Evolutionary conservation across 805 yeast genomes (phyloP).

Genomic region (Wickerhamiella brachini): DNA sequence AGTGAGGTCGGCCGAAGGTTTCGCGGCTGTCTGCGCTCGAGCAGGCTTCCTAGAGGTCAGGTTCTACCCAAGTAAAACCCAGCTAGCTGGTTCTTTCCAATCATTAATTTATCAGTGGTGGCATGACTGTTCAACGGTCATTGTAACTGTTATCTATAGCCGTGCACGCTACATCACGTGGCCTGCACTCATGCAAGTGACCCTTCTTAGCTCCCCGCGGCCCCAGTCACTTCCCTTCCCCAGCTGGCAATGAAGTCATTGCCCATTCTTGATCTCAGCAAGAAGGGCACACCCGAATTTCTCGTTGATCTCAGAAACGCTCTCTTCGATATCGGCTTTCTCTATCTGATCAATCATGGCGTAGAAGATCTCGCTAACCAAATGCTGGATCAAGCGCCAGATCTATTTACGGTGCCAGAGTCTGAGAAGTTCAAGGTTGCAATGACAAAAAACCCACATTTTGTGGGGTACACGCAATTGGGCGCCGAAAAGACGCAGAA

Average conservation of each 20-base stretch:
- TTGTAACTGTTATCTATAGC: too few species aligned
- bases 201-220: too few species aligned
- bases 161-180: not conserved
- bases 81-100: too few species aligned
- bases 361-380: constrained; percentile 26
- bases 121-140: too few species aligned
- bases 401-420: constrained; percentile 35
- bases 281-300: constrained; percentile 31
- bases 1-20: too few species aligned
- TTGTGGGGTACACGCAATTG: constrained; percentile 41
- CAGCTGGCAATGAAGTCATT: constrained; percentile 7
- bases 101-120: too few species aligned
- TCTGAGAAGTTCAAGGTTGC: constrained; percentile 33
- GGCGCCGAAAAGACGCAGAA: constrained; percentile 47
- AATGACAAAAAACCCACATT: constrained; percentile 44
- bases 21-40: too few species aligned
- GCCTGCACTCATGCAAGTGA: not conserved
- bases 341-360: constrained; percentile 38
- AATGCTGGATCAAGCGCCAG: constrained; percentile 29
- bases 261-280: constrained; percentile 29
- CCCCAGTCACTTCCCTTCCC: too few species aligned
- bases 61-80: too few species aligned
- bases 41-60: too few species aligned
- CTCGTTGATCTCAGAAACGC: constrained; percentile 30
- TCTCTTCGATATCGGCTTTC: constrained; percentile 42